Evolutionary conservation across 352 stramenopile species (phyloP).

Genomic region (Pilasporangium apinafurcum): DNA sequence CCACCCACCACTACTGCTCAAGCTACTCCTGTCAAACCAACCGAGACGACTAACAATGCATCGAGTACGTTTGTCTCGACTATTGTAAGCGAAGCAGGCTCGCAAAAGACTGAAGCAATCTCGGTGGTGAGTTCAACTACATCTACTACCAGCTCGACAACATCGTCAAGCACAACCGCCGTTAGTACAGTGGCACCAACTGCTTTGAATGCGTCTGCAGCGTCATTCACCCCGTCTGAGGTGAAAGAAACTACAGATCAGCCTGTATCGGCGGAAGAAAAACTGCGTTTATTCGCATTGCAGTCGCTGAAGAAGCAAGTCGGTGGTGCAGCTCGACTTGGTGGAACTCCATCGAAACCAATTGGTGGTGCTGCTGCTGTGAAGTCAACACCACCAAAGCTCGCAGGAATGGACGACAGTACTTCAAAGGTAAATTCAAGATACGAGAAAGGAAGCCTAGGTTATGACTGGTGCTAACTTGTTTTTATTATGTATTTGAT

Average conservation of each 20-base stretch:
- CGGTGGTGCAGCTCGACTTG: constrained; percentile 11
- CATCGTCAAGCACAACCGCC: constrained; percentile 8
- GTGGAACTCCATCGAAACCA: neutral
- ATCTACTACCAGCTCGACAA: neutral
- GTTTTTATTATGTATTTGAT: constrained; percentile 2
- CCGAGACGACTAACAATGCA: neutral
- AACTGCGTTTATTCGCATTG: constrained; percentile 53
- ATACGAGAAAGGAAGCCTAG: neutral
- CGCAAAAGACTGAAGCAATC: neutral
- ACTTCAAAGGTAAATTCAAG: constrained; percentile 2
- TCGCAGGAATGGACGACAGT: neutral
- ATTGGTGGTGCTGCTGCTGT: neutral
- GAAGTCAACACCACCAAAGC: constrained; percentile 1
- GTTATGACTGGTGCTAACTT: neutral
- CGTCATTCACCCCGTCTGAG: constrained; percentile 2
- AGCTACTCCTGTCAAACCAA: constrained; percentile 3
- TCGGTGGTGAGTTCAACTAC: constrained; percentile 8
- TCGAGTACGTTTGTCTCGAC: constrained; percentile 4
- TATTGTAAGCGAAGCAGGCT: neutral
- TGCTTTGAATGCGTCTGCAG: constrained; percentile 3
- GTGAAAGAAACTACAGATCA: constrained; percentile 7
- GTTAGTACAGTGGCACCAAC: constrained; percentile 2
- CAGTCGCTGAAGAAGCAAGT: constrained; percentile 70
- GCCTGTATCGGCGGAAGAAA: constrained; percentile 43
- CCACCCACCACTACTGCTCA: neutral